A percentile compares a stretch with the other conserved stretches of the same genome.
These are phyloP conservation scores for Elaeis oleifera DNA, from an alignment of 202 grass and related monocot genomes.

Conservation along the genomic window DNA sequence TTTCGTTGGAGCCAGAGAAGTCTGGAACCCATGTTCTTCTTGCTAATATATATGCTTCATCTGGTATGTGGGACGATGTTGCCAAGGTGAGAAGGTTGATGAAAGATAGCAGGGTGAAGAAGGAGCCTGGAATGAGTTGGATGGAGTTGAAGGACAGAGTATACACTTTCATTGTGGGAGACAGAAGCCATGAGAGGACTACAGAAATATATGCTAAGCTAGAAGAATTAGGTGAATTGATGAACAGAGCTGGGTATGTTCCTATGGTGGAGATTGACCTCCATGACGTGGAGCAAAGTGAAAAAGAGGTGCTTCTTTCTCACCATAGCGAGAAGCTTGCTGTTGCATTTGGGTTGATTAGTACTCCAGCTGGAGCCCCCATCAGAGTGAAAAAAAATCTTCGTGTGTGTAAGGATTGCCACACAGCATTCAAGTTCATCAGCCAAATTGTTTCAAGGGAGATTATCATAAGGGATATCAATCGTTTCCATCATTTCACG, in stretches of 20 bases:
- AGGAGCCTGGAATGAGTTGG: constrained; percentile 91
- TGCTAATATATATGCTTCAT: constrained; percentile 74
- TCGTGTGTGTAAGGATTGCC: constrained; percentile 78
- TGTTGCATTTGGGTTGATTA: constrained; percentile 47
- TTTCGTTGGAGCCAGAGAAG: constrained; percentile 66
- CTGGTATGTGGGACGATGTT: constrained; percentile 64
- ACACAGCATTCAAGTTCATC: constrained; percentile 54
- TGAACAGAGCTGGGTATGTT: constrained; percentile 70
- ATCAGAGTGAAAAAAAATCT: constrained; percentile 85
- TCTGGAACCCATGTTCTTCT: constrained; percentile 78
- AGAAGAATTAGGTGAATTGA: constrained; percentile 61
- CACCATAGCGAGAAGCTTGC: constrained; percentile 71
- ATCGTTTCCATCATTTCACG: constrained; percentile 85
- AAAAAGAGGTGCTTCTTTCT: constrained; percentile 83
- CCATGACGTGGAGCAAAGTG: constrained; percentile 47
- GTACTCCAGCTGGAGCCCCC: constrained; percentile 44
- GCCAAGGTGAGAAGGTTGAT: constrained; percentile 65
- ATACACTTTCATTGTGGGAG: constrained; percentile 77
- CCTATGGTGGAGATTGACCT: constrained; percentile 61
- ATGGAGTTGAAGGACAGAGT: constrained; percentile 76
- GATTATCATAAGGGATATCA: constrained; percentile 76
- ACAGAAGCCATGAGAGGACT: constrained; percentile 61
- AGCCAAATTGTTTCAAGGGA: constrained; percentile 63
- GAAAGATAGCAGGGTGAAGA: constrained; percentile 58
- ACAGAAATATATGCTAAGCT: constrained; percentile 73